A percentile compares a stretch with the other conserved stretches of the same genome.
These are phyloP conservation scores for Termitomyces sp. DNA, from an alignment of 1,284 basidiomycete species.

Conservation along the genomic window DNA sequence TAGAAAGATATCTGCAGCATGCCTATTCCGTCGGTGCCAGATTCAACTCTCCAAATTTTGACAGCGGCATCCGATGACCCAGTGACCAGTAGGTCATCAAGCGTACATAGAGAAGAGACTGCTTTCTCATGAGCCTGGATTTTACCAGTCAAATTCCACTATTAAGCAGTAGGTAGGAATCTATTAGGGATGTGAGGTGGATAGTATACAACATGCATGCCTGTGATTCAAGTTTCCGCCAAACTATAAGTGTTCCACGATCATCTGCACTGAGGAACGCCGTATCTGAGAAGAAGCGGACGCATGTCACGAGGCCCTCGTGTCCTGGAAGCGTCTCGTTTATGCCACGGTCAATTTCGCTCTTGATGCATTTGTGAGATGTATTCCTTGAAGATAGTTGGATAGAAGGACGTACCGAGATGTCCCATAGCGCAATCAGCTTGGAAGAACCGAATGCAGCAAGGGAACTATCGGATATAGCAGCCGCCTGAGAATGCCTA, in stretches of 20 bases:
- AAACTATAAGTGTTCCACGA: conserved; percentile 53
- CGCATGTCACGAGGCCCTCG: conserved; percentile 67
- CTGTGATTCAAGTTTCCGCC: conserved; percentile 41
- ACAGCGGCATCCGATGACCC: conserved; percentile 78
- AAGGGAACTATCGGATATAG: conserved; percentile 48
- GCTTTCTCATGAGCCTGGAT: conserved; percentile 61
- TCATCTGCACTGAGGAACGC: conserved; percentile 71
- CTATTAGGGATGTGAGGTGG: neutral
- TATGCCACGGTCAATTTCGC: conserved; percentile 49
- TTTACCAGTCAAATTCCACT: conserved; percentile 51
- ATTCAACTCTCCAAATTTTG: conserved; percentile 59
- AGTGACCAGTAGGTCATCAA: conserved; percentile 51
- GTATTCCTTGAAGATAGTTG: neutral
- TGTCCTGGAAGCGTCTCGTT: conserved; percentile 72
- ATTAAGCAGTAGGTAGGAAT: conserved; percentile 2
- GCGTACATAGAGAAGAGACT: conserved; percentile 59
- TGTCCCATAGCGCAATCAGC: conserved; percentile 76
- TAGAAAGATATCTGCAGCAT: conserved; percentile 9
- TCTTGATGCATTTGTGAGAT: conserved; percentile 30
- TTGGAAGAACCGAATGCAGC: conserved; percentile 79
- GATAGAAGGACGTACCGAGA: conserved; percentile 34
- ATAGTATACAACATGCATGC: conserved; percentile 27
- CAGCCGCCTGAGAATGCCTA: conserved; percentile 64
- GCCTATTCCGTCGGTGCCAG: conserved; percentile 30
- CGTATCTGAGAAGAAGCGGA: conserved; percentile 53